A percentile compares a stretch with the other conserved stretches of the same genome.
phyloP scores from a whole-genome alignment of 257 asterid genomes.

The Ocimum tenuiflorum region DNA sequence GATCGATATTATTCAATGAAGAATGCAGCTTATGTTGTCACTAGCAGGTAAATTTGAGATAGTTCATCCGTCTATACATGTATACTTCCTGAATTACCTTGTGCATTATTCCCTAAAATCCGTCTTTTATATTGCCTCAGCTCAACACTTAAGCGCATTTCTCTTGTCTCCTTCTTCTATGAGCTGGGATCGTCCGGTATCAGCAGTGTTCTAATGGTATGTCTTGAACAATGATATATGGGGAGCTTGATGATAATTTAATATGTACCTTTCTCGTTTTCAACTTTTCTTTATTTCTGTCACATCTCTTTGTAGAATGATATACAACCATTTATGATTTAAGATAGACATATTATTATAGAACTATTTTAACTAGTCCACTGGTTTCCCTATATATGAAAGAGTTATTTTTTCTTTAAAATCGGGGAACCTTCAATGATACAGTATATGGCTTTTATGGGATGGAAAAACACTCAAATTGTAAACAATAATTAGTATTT shows the following conservation, averaged over 20 bases:
- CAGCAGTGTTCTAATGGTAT: constrained; percentile 73
- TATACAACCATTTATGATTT: background rate
- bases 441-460: background rate
- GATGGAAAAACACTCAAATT: background rate
- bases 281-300: background rate
- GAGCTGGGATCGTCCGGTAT: constrained; percentile 91
- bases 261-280: background rate
- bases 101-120: background rate
- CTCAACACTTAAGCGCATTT: constrained; percentile 59
- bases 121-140: constrained; percentile 34
- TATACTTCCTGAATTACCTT: background rate
- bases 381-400: background rate
- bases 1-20: constrained; percentile 66
- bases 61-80: background rate
- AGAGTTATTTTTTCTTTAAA: background rate
- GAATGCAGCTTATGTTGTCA: constrained; percentile 54
- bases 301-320: background rate
- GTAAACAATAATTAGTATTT: background rate
- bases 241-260: background rate
- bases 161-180: constrained; percentile 77
- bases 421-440: background rate
- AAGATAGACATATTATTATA: background rate
- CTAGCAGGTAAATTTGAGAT: constrained; percentile 42
- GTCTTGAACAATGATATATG: constrained; percentile 15
- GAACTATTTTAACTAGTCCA: background rate